Evolutionary conservation across 768 basidiomycete species (phyloP), one percentile per base, ranked within the genome.

Genomic region (Lepiota brunneoincarnata): DNA sequence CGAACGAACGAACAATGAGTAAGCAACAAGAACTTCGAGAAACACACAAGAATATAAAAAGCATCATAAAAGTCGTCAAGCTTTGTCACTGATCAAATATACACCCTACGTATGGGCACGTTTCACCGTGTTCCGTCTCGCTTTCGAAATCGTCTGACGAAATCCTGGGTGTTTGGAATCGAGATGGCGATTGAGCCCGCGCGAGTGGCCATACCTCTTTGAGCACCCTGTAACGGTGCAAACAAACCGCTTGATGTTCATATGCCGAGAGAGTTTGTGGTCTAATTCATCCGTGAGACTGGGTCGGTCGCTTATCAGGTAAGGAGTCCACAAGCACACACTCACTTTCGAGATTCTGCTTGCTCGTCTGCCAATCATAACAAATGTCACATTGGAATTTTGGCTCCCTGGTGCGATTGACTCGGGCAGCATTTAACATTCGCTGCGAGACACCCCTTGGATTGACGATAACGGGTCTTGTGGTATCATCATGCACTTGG

Each of bases 321-420:
- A n/a, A 35, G 15, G 17, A 31, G 20, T n/a, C n/a, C n/a, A n/a
- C n/a, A n/a, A n/a, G n/a, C n/a, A n/a, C n/a, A n/a, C n/a, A 37
- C 53, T 39, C 28, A 54, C 53, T 54, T 9, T 54, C 46, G 0
- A 54, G 45, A 28, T 54, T 54, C 37, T 54, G 53, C 45, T 54
- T 54, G 28, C 53, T 54, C 5, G 53, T 54, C 35, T 54, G 53
- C 14, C 45, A 54, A 21, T 54, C 41, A 10, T 40, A 26, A n/a
- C 53, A 54, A 15, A 54, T 26, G 2, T 17, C 2, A 20, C 53
- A 54, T 1, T 28, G 44, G 26, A 54, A 54, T 18, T 40, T 54
- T 37, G 45, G 45, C 24, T 48, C 53, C 10, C 53, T 24, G 18
- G 41, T 54, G 14, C 53, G 53, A n/a, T 48, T 54, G 45, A 39